Base-by-base conservation (phyloP, 139 green algal species). In the Ostreobium quekettii region DNA sequence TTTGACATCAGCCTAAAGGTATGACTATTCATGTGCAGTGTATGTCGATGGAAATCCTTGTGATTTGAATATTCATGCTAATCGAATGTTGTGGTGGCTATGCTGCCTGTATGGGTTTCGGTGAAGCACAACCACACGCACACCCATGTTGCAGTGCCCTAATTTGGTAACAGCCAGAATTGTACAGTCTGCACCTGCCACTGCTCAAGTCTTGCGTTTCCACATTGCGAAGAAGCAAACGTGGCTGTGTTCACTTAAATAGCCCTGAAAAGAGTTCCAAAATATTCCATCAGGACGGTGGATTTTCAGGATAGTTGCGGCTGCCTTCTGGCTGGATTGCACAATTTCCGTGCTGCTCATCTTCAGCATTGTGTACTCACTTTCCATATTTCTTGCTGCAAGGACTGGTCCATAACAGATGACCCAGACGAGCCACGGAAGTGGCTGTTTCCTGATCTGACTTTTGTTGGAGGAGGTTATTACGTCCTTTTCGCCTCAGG, bases 351-450 rank as follows among this genome's bases (percentile, higher is more conserved):
- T 53, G 42, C 19, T 11, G 11, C 15, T 26, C 42, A 11, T 11
- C 11, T 53, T 26, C 19, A 19, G 15, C 42, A 53, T 53, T 53
- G 42, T 53, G 11, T 53, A 26, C 42, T 53, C 42, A 53, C 19
- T 53, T 19, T 53, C 19, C 19, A 19, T 53, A 19, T 53, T 53
- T 53, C 19, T 66, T 47, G 7, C n/a, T 11, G 8, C 8, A 26
- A 66, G 59, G 59, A 33, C 15, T 66, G 59, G 59, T 38, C 59
- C 4, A 29, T 66, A 33, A 66, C 59, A 22, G 59, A 66, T 19
- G 59, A 66, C 47, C 59, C 59, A 66, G 59, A 66, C 7, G 59
- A 66, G 5, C n/a, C 31, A 6, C 24, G 6, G 29, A 66, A 66
- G 47, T 66, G 59, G 59, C 8, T 5, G 24, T 39, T 66, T 26